Conservation (phyloP, 164 flowering plant genomes). For the Tinospora cordifolia region DNA sequence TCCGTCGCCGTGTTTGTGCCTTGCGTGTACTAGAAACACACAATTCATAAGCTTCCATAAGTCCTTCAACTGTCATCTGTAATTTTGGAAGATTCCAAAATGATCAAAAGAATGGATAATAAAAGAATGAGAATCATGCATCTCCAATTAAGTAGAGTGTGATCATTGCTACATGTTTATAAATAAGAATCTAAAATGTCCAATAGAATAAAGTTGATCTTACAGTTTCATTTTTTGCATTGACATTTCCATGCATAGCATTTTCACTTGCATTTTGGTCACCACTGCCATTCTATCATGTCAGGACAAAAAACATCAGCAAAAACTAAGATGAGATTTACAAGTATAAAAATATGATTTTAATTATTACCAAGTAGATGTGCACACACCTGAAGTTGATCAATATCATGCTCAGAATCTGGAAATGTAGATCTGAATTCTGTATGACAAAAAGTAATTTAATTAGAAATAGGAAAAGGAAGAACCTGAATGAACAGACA, state of each 20-base stretch:
- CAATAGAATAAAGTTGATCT: constrained; percentile 11
- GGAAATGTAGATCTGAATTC: constrained; percentile 29
- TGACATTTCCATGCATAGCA: constrained; percentile 19
- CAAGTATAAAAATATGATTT: background rate
- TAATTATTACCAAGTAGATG: background rate
- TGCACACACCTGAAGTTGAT: constrained; percentile 34
- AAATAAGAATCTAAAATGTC: background rate
- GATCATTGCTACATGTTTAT: background rate
- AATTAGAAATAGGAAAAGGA: background rate
- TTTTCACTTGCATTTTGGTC: constrained; percentile 17
- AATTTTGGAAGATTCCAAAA: constrained; percentile 1
- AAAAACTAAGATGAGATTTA: background rate
- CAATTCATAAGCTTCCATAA: constrained; percentile 60
- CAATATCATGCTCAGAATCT: constrained; percentile 32
- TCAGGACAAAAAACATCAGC: background rate
- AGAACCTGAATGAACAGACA: background rate
- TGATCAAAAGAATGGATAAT: background rate
- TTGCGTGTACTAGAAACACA: constrained; percentile 60
- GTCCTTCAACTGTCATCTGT: constrained; percentile 65
- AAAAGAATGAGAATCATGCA: background rate
- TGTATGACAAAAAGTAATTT: constrained; percentile 24
- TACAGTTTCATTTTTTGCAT: constrained; percentile 35
- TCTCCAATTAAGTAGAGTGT: background rate
- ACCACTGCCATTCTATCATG: constrained; percentile 33
- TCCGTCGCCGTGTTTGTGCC: constrained; percentile 52